Percentiles rank a stretch among this genome's conserved stretches.
Evolutionary conservation across 2,329 filamentous ascomycete species (phyloP).

Genomic region (Cladophialophora chaetospira): DNA sequence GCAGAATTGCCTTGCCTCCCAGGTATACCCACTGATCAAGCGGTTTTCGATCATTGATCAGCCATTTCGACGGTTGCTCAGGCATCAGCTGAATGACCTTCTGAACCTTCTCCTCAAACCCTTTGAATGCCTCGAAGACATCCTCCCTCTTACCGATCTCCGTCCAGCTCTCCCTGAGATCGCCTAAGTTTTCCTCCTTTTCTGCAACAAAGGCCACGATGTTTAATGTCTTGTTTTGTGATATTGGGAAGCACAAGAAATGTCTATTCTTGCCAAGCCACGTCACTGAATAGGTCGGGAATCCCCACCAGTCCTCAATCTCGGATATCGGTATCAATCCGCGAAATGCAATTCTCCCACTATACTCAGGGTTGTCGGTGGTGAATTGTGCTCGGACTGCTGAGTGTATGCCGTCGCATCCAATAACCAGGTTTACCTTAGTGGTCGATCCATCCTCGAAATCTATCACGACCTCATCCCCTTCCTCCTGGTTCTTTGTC

Average conservation of each 20-base stretch:
- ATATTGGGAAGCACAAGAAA: conserved; percentile 44
- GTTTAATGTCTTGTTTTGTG: conserved; percentile 40
- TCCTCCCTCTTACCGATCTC: conserved; percentile 35
- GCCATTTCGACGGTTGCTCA: conserved; percentile 23
- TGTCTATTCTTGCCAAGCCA: conserved; percentile 42
- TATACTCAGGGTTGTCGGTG: conserved; percentile 21
- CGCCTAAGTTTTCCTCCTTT: conserved; percentile 37
- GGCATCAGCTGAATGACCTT: conserved; percentile 25
- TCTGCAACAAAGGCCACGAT: conserved; percentile 42
- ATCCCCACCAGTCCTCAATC: conserved; percentile 31
- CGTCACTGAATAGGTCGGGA: conserved; percentile 33
- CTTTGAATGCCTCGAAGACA: conserved; percentile 25
- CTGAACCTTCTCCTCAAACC: conserved; percentile 23
- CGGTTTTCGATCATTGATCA: conserved; percentile 27
- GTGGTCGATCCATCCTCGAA: conserved; percentile 36
- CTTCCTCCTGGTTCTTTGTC: conserved; percentile 13
- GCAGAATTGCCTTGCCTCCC: conserved; percentile 30
- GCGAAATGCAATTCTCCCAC: conserved; percentile 23
- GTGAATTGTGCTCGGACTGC: conserved; percentile 18
- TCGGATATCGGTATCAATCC: conserved; percentile 20
- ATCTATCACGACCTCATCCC: conserved; percentile 13
- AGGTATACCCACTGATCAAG: conserved; percentile 29
- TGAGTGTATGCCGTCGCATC: conserved; percentile 33
- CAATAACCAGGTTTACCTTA: conserved; percentile 31
- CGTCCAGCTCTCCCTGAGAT: conserved; percentile 43